Conservation (phyloP, 805 yeast genomes). For the Ogataea nitratoaversa region DNA sequence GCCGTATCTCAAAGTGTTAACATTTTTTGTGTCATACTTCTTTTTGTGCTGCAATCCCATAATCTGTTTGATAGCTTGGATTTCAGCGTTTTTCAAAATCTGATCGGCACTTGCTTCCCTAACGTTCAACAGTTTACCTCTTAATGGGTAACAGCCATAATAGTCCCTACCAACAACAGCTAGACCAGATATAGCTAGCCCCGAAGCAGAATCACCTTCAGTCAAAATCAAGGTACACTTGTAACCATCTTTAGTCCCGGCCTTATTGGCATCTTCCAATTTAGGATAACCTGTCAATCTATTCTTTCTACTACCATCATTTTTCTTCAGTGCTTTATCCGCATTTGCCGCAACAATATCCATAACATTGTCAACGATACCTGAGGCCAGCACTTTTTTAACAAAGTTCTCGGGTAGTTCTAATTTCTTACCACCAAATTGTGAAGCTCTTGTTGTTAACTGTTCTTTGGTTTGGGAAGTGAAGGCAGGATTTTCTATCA, state of each 20-base stretch:
- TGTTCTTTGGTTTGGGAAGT: slow-evolving; percentile 98
- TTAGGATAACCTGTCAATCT: slow-evolving; percentile 87
- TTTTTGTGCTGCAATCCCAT: slow-evolving; percentile 94
- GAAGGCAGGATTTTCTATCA: slow-evolving; percentile 94
- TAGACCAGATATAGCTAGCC: slow-evolving; percentile 88
- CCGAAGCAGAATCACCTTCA: slow-evolving; percentile 95
- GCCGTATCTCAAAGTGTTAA: slow-evolving; percentile 81
- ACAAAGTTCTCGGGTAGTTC: slow-evolving; percentile 76
- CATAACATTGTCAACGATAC: slow-evolving; percentile 66
- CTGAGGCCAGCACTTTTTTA: slow-evolving; percentile 65
- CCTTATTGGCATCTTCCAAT: slow-evolving; percentile 91
- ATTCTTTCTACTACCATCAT: slow-evolving; percentile 80
- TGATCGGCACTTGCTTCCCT: slow-evolving; percentile 97
- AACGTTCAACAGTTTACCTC: slow-evolving; percentile 93
- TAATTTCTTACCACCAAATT: slow-evolving; percentile 80
- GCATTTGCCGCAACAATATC: slow-evolving; percentile 87
- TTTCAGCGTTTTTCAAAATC: slow-evolving; percentile 87
- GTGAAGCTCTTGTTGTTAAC: slow-evolving; percentile 79
- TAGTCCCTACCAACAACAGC: slow-evolving; percentile 93
- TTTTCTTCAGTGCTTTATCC: slow-evolving; percentile 78
- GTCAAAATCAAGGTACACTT: slow-evolving; percentile 91
- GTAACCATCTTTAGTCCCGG: slow-evolving; percentile 89
- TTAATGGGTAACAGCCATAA: slow-evolving; percentile 91
- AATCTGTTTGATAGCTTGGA: slow-evolving; percentile 91
- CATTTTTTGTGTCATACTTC: slow-evolving; percentile 56